Evolutionary conservation across 169 alveolate species (phyloP), one percentile per base, ranked within the genome.

Genomic region (Haemoproteus tartakovskyi): DNA sequence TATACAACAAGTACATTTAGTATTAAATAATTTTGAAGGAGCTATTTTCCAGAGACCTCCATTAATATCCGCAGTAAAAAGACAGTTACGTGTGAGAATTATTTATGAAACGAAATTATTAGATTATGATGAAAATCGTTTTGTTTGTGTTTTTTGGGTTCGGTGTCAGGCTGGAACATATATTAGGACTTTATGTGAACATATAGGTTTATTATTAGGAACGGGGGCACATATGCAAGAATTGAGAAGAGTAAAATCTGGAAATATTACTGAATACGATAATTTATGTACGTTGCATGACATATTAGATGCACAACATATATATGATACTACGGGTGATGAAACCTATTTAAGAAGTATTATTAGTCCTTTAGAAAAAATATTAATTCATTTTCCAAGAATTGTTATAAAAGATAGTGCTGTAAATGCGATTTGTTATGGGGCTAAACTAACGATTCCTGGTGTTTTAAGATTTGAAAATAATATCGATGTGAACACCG

Each of bases 181-280:
- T 91, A 97, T 98, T 46, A 94, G 99, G 50, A 98, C 99, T 18
- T 89, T 97, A 84, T 98, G 99, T 86, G 99, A 97, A 29, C 99
- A 98, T 87, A 80, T 97, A 90, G 99, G 99, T 27, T 90, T 97
- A 51, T 85, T 97, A 37, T 89, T 98, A 48, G 99, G 99, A 48
- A 94, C 94, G 45, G 99, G 99, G 6, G 99, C 99, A 6, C 99
- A 98, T 87, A 98, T 98, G 99, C 99, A 97, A 91, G 99, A 98
- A 89, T 95, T 98, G 46, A 93, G 99, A 81, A 93, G 99, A 78
- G 99, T 97, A 12, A 89, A 98, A 63, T 94, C 98, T 9, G 99
- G 99, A 4, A 91, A 94, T 64, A 90, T 97, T 79, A 93, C 96
- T 37, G 99, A 98, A 86, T 95, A 97, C 82, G 97, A 96, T 45